These are phyloP conservation scores for Zoysia matrella DNA, from an alignment of 202 grass and related monocot species.

Conservation along the genomic window DNA sequence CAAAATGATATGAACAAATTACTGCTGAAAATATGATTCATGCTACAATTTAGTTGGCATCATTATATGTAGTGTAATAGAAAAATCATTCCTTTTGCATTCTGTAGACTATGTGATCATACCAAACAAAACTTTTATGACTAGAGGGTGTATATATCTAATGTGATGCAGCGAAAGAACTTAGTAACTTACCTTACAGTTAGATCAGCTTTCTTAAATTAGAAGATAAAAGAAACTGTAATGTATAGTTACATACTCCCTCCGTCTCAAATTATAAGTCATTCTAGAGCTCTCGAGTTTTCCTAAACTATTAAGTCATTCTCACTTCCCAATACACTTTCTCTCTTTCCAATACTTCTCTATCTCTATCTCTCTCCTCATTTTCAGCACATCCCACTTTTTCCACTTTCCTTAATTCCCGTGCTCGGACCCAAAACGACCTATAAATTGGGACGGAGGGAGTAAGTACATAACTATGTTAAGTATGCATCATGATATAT, in stretches of 20 bases:
- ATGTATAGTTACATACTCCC: neutral
- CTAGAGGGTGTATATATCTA: neutral
- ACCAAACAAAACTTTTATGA: neutral
- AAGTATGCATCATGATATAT: neutral
- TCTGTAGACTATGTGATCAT: neutral
- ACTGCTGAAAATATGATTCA: neutral
- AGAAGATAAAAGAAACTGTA: neutral
- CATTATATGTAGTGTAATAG: neutral
- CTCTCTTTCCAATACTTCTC: no score
- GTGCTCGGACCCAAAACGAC: no score
- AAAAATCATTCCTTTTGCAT: neutral
- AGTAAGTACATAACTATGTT: slow-evolving; percentile 3
- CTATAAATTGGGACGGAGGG: no score
- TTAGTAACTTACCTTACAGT: neutral
- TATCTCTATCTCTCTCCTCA: no score
- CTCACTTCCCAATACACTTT: no score
- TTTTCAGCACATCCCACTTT: no score
- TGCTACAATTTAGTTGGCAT: neutral
- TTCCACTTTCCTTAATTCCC: no score
- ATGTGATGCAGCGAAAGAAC: neutral
- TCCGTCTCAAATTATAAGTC: no score
- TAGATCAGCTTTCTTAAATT: slow-evolving; percentile 1
- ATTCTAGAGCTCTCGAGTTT: no score
- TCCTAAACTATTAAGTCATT: no score
- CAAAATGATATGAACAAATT: slow-evolving; percentile 3